phyloP scores from a whole-genome alignment of 257 asterid genomes.

The Solanum pimpinellifolium region DNA sequence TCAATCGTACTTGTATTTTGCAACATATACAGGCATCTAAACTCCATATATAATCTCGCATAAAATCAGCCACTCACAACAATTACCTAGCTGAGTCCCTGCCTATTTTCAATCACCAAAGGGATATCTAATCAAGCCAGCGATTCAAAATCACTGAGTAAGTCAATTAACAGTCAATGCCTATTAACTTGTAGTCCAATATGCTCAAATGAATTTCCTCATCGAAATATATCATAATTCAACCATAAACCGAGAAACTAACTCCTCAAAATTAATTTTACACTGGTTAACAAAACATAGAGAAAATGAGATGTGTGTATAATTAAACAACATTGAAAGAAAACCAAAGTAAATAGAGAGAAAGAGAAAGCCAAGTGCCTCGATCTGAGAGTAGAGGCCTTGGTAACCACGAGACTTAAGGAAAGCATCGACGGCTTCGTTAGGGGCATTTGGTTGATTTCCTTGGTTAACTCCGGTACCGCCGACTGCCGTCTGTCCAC shows the following conservation, averaged over 20 bases:
- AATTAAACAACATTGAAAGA: neutral
- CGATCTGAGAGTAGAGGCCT: conserved; percentile 90
- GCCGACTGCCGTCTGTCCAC: conserved; percentile 75
- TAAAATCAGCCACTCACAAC: neutral
- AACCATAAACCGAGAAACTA: neutral
- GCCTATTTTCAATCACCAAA: neutral
- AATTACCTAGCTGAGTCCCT: neutral
- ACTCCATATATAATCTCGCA: neutral
- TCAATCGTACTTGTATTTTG: neutral
- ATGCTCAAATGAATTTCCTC: neutral
- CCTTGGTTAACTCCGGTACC: conserved; percentile 29
- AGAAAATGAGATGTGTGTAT: neutral
- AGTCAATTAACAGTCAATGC: neutral
- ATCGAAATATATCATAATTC: neutral
- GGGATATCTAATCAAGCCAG: neutral
- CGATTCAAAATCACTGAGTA: neutral
- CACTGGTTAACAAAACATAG: neutral
- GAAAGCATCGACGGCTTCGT: conserved; percentile 80
- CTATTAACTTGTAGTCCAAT: neutral
- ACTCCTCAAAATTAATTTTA: neutral
- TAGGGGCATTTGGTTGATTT: conserved; percentile 29
- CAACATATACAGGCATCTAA: neutral
- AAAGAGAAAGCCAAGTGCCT: conserved; percentile 32
- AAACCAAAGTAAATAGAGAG: neutral
- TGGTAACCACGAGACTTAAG: conserved; percentile 73